Evolutionary conservation across 2,329 filamentous ascomycete genomes (phyloP), one percentile per base, ranked within the genome.

Genomic region (Thelonectria rubi): DNA sequence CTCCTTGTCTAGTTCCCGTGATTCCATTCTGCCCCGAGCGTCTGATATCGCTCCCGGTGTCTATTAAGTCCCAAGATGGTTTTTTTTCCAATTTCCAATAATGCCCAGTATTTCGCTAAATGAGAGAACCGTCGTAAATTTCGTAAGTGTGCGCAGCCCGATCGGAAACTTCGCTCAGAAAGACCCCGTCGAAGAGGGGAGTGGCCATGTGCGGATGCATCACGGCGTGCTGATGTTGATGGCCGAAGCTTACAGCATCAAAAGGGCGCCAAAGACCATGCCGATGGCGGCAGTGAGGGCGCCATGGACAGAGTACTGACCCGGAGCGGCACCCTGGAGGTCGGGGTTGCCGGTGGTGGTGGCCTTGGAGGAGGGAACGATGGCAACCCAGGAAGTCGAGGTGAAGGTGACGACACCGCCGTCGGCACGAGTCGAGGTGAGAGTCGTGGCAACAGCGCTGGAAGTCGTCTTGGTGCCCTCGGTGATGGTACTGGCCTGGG

Each of bases 381-480:
- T 79, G 20, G 76, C 78, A 3, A 85, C 82, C 69, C 76, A 82
- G 0, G 81, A 82, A 1, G 82, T 85, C n/a, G 78, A 78, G 11
- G 82, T 84, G 50, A 84, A 73, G 12, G 80, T 77, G 3, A 78
- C 78, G 55, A 81, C 74, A 32, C 76, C 78, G 24, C 83, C 83
- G 50, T 82, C 73, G 12, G 74, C 67, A 37, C 79, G 71, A 7
- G 82, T 83, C 7, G 80, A 81, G n/a, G 82, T 85, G 62, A 74
- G 73, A 0, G 80, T 82, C 21, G 77, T 69, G 7, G 74, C 62
- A 57, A 82, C 69, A 30, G 75, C 65, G 63, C 69, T 79, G 12
- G 73, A 77, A 11, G 78, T 78, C 34, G 71, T 73, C 24, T 74
- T 65, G 6, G 68, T 73, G 20, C 76, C 75, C 5, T 76, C 78